Evolutionary conservation across 2,329 filamentous ascomycete genomes (phyloP), one percentile per base, ranked within the genome.

Genomic region (Aspergillus sp.): DNA sequence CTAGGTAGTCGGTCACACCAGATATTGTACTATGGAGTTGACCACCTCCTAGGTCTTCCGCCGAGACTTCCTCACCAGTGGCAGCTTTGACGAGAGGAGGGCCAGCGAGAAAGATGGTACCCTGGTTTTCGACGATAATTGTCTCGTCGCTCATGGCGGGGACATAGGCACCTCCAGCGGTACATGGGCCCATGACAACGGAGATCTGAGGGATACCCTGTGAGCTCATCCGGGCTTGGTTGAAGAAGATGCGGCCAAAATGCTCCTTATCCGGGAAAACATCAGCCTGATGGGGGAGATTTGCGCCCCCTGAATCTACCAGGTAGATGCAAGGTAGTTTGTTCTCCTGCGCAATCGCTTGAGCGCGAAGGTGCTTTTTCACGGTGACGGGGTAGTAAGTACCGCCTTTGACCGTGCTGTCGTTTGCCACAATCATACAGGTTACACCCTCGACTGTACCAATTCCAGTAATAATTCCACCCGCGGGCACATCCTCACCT

Each of bases 301-400:
- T 97, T 57, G 93, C 95, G 63, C 93, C 93, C 47, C 95, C 93
- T 5, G 92, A 96, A 73, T 99, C 93, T 56, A 98, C 95, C 22
- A 99, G 83, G 77, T 98, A 99, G 72, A 99, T 90, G 75, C 93
- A 98, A 0, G 86, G 86, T 9, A 89, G 74, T 58, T 76, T 88
- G 75, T 98, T 98, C 73, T 98, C 91, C 64, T 90, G 86, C 0
- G 93, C 93, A 62, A 98, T 89, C 27, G 89, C 87, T 75, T 99
- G 95, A 4, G 93, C 93, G 61, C 93, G 86, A 15, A 98, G 81
- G 75, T 98, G 95, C 81, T 99, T 99, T 80, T 97, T 97, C 58
- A 98, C 91, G 0, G 93, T 99, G 66, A 98, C 91, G 1, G 93
- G 93, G 71, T 93, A 98, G 77, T 99, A 99, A 2, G 93, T 96